Conservation (phyloP, 768 basidiomycete genomes). For the Thelephora ganbajun region DNA sequence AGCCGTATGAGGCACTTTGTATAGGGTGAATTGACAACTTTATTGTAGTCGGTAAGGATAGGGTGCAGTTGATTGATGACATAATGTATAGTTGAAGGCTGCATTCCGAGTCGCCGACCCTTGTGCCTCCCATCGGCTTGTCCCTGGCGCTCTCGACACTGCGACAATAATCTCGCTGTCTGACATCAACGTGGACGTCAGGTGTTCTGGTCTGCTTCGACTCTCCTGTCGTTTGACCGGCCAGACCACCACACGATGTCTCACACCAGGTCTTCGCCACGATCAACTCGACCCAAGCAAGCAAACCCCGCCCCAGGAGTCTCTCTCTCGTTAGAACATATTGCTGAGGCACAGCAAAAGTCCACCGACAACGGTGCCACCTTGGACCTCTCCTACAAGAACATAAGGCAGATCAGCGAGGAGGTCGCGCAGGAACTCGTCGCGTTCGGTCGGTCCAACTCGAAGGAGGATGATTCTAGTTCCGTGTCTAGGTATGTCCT, state of each 20-base stretch:
- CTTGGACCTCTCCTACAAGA: constrained; percentile 70
- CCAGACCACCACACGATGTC: constrained; percentile 11
- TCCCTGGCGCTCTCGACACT: too few relatives aligned
- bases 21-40: too few relatives aligned
- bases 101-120: too few relatives aligned
- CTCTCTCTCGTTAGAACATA: constrained; percentile 40
- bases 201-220: too few relatives aligned
- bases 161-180: too few relatives aligned
- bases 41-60: too few relatives aligned
- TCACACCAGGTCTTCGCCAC: neutral
- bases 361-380: constrained; percentile 75
- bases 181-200: too few relatives aligned
- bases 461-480: constrained; percentile 29
- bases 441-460: constrained; percentile 33
- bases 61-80: too few relatives aligned
- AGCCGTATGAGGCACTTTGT: too few relatives aligned
- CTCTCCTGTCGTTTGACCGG: constrained; percentile 1
- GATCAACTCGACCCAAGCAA: neutral
- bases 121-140: too few relatives aligned
- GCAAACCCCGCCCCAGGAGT: constrained; percentile 16
- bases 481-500: constrained; percentile 44
- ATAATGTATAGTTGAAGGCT: too few relatives aligned
- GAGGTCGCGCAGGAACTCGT: constrained; percentile 70
- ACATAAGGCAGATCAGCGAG: constrained; percentile 61
- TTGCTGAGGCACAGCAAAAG: constrained; percentile 46